Percentiles rank a stretch among this genome's conserved stretches.
phyloP scores from a whole-genome alignment of 176 grass and related monocot species.

The Oryza australiensis region DNA sequence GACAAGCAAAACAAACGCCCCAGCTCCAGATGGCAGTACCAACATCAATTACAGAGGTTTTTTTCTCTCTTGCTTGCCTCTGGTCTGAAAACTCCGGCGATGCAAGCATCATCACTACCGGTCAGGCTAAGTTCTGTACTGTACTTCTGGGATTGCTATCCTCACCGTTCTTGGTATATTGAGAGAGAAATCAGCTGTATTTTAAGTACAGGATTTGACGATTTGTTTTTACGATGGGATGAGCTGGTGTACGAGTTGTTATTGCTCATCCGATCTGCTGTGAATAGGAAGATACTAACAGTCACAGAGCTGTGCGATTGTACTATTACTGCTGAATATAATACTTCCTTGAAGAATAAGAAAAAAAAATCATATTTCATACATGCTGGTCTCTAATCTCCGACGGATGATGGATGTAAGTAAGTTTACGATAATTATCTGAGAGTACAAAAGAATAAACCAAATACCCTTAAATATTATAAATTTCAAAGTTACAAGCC shows the following conservation, averaged over 20 bases:
- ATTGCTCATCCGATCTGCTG: constrained; percentile 13
- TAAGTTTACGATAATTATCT: no score
- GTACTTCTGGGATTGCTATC: neutral
- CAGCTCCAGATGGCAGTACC: neutral
- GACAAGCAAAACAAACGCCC: neutral
- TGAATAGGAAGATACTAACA: constrained; percentile 35
- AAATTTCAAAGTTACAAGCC: no score
- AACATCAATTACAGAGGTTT: neutral
- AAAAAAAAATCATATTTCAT: no score
- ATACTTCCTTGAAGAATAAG: no score
- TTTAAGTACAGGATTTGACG: neutral
- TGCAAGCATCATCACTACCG: neutral
- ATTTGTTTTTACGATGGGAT: constrained; percentile 2
- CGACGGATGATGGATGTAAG: no score
- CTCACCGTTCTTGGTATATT: constrained; percentile 5
- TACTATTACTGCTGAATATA: neutral
- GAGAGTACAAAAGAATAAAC: no score
- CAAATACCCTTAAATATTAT: no score
- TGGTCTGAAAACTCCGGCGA: constrained; percentile 9
- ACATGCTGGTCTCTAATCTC: no score
- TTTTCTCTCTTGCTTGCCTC: constrained; percentile 2
- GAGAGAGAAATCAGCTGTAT: neutral
- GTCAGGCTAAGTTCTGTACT: neutral
- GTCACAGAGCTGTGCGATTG: neutral
- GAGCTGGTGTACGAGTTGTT: neutral